Conservation (phyloP, 768 basidiomycete genomes). For the Imleria badia region DNA sequence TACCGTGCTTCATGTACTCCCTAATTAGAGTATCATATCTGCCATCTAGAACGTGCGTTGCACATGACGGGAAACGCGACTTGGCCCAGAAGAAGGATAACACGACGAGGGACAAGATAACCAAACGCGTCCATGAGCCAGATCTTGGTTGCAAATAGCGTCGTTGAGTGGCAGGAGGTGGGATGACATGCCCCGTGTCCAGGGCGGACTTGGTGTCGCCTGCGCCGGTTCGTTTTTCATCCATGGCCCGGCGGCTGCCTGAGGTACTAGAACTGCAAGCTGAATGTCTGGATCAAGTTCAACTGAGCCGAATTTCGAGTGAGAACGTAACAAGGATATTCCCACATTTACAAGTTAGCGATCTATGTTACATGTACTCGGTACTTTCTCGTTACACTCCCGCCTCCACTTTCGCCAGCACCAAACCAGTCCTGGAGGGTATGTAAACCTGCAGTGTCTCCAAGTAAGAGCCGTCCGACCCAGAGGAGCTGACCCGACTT, state of each 20-base stretch:
- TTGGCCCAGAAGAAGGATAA: slow-evolving; percentile 17
- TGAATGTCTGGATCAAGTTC: no score
- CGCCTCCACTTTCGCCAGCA: slow-evolving; percentile 23
- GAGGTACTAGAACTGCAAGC: no score
- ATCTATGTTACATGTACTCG: no score
- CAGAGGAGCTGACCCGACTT: slow-evolving; percentile 2
- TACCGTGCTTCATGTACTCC: slow-evolving; percentile 20
- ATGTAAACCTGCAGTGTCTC: slow-evolving; percentile 26
- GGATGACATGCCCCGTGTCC: slow-evolving; percentile 7
- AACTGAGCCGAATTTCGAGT: neutral
- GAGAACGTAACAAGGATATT: neutral
- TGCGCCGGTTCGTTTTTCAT: slow-evolving; percentile 10
- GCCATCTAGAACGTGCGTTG: slow-evolving; percentile 7
- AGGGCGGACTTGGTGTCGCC: slow-evolving; percentile 3
- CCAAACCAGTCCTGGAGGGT: slow-evolving; percentile 33
- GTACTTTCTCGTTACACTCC: neutral
- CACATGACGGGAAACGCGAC: neutral
- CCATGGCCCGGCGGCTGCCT: no score
- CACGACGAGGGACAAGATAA: slow-evolving; percentile 9
- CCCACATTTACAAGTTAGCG: neutral
- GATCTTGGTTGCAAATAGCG: neutral
- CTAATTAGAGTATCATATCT: slow-evolving; percentile 13
- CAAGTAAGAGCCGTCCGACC: neutral
- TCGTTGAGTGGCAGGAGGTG: slow-evolving; percentile 18
- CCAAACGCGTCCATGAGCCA: slow-evolving; percentile 8